These are phyloP conservation scores for Crotalaria pallida DNA, from an alignment of 306 rosid genomes.

Conservation along the genomic window DNA sequence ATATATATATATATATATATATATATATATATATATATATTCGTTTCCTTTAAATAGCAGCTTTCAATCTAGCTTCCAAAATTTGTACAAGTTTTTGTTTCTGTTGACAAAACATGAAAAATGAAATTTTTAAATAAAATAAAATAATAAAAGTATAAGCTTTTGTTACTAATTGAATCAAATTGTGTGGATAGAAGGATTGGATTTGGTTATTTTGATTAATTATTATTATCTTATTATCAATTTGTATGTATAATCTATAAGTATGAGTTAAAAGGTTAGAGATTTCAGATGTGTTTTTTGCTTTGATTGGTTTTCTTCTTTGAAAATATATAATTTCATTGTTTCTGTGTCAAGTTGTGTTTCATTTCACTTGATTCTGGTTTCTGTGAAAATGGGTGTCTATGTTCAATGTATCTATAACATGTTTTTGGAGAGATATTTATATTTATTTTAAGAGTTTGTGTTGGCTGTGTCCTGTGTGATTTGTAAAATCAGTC, in stretches of 20 bases:
- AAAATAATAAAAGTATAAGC: not conserved
- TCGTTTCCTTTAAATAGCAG: not conserved
- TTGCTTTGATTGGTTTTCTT: not conserved
- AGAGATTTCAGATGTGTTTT: not conserved
- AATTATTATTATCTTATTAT: not conserved
- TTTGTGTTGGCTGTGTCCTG: conserved; percentile 22
- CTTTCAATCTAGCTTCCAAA: conserved; percentile 17
- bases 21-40: no score
- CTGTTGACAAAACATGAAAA: not conserved
- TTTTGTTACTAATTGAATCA: not conserved
- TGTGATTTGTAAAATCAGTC: conserved; percentile 9
- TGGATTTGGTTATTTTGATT: not conserved
- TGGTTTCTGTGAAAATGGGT: not conserved
- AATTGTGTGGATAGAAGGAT: not conserved
- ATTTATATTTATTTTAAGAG: not conserved
- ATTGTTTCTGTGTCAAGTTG: not conserved
- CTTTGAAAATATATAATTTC: not conserved
- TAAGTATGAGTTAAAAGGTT: not conserved
- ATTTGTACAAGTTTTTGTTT: conserved; percentile 17
- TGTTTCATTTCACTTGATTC: not conserved
- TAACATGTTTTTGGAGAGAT: not conserved
- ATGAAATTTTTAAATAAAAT: not conserved
- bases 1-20: no score
- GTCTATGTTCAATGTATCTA: conserved; percentile 21
- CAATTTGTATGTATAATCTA: not conserved